Conservation (phyloP, 164 flowering plant species). For the Berberis thunbergii region DNA sequence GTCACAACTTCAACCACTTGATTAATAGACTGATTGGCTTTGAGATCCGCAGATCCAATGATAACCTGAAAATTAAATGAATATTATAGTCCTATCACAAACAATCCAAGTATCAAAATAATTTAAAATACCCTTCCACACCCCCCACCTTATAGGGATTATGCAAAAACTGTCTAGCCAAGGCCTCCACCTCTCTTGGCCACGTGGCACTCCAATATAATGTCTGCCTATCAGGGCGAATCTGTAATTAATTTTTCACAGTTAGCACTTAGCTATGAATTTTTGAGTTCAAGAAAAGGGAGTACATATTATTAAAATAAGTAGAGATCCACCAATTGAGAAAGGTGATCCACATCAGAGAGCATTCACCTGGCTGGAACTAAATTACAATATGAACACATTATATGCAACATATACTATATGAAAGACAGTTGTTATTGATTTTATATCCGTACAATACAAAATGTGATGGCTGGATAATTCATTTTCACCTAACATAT, state of each 20-base stretch:
- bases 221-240: conserved; percentile 1
- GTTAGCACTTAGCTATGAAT: neutral
- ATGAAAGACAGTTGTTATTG: too few relatives aligned
- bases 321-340: neutral
- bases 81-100: neutral
- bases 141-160: conserved; percentile 1
- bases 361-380: too few relatives aligned
- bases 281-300: neutral
- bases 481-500: too few relatives aligned
- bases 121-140: neutral
- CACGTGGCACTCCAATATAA: conserved; percentile 4
- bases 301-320: neutral
- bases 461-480: too few relatives aligned
- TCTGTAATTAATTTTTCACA: conserved; percentile 4
- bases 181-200: conserved; percentile 1
- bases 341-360: too few relatives aligned
- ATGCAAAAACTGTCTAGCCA: conserved; percentile 1
- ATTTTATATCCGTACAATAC: too few relatives aligned
- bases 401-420: too few relatives aligned
- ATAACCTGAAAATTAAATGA: conserved; percentile 1
- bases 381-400: too few relatives aligned
- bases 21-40: conserved; percentile 1
- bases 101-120: too few relatives aligned
- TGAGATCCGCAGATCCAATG: neutral
- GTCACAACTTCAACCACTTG: neutral